Evolutionary conservation across 2,329 filamentous ascomycete species (phyloP).

Genomic region (Ceratocystis cubensis): DNA sequence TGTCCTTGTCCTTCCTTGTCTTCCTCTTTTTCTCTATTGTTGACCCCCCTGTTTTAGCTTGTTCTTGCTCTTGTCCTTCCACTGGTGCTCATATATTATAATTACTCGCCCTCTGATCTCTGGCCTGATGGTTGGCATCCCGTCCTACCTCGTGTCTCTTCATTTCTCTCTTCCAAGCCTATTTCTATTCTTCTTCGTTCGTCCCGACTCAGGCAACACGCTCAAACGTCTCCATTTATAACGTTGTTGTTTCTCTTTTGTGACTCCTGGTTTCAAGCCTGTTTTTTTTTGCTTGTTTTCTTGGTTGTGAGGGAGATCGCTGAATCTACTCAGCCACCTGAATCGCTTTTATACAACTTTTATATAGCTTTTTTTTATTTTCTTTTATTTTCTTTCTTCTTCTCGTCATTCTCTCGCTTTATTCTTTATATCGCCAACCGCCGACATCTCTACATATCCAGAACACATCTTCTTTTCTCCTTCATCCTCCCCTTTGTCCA

Average conservation of each 20-base stretch:
- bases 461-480: no score
- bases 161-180: not conserved
- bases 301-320: not conserved
- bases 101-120: not conserved
- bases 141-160: not conserved
- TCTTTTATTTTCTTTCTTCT: not conserved
- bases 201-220: not conserved
- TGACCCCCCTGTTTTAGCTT: not conserved
- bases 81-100: not conserved
- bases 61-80: not conserved
- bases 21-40: not conserved
- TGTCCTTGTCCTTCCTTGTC: not conserved
- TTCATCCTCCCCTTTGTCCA: not conserved
- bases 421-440: not conserved
- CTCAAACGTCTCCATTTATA: conserved; percentile 1
- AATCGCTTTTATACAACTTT: not conserved
- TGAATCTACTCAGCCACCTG: not conserved
- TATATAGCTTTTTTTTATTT: conserved; percentile 9
- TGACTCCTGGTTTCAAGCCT: conserved; percentile 16
- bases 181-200: not conserved
- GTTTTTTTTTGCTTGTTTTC: conserved; percentile 5
- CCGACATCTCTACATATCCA: no score
- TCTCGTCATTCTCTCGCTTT: not conserved
- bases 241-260: conserved; percentile 15
- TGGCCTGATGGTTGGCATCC: not conserved